A percentile compares a stretch with the other conserved stretches of the same genome.
Evolutionary conservation across 2,329 filamentous ascomycete species (phyloP).

Genomic region (Exophiala sp.): DNA sequence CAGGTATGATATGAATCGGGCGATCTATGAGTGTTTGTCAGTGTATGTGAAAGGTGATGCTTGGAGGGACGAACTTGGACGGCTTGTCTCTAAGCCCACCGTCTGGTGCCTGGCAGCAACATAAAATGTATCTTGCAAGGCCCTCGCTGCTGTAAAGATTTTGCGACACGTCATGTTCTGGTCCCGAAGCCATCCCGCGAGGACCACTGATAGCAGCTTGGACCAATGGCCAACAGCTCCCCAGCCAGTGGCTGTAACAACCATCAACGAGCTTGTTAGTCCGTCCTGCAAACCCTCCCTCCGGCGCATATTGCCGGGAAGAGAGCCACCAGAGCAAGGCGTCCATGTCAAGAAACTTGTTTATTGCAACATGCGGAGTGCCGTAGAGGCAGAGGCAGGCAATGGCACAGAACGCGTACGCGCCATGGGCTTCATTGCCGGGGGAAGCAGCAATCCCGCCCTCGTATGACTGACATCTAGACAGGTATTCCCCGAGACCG

Average conservation of each 20-base stretch:
- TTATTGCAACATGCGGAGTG: slow-evolving; percentile 66
- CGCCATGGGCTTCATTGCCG: slow-evolving; percentile 86
- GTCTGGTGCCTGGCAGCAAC: slow-evolving; percentile 71
- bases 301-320: slow-evolving; percentile 79
- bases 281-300: slow-evolving; percentile 86
- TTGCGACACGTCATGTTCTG: slow-evolving; percentile 12
- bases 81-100: slow-evolving; percentile 93
- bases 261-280: slow-evolving; percentile 98
- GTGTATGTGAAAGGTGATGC: slow-evolving; percentile 14
- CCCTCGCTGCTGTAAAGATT: slow-evolving; percentile 72
- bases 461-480: slow-evolving; percentile 74
- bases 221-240: slow-evolving; percentile 86
- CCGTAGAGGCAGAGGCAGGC: slow-evolving; percentile 83
- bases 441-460: slow-evolving; percentile 85
- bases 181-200: slow-evolving; percentile 29
- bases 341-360: slow-evolving; percentile 69
- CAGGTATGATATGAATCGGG: slow-evolving; percentile 90
- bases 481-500: slow-evolving; percentile 71
- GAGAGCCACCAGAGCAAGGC: slow-evolving; percentile 81
- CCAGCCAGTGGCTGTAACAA: slow-evolving; percentile 97
- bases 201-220: slow-evolving; percentile 66
- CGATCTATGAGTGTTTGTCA: slow-evolving; percentile 44
- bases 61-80: slow-evolving; percentile 59
- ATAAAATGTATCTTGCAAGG: slow-evolving; percentile 80
- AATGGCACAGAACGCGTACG: slow-evolving; percentile 90